Percentiles rank a stretch among this genome's conserved stretches.
Conservation (phyloP, 208 protist species). For the Wallacemonas sp. region DNA sequence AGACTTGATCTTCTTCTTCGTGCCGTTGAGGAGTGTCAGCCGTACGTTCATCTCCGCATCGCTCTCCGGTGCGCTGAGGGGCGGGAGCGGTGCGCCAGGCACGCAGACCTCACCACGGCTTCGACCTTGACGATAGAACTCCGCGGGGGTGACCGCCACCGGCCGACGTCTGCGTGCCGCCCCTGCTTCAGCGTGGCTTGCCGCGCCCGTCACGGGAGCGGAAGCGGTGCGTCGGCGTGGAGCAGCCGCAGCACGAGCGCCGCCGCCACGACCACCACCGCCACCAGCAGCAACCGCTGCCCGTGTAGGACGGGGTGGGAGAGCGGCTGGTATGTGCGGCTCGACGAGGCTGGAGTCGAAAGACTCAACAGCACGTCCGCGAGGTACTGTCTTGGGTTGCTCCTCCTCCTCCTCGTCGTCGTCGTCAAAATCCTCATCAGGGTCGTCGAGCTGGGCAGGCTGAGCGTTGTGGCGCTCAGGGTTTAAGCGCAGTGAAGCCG, state of each 20-base stretch:
- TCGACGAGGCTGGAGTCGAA: background rate
- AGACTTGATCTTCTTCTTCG: slow-evolving; percentile 2
- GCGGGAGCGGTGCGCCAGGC: background rate
- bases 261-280: background rate
- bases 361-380: background rate
- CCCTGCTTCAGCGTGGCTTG: background rate
- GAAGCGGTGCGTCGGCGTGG: background rate
- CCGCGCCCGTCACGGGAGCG: background rate
- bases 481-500: background rate
- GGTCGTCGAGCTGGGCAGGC: background rate
- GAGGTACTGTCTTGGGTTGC: background rate
- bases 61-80: background rate
- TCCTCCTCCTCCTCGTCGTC: background rate
- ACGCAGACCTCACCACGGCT: background rate
- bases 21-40: background rate
- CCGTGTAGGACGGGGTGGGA: background rate
- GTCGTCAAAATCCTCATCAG: background rate
- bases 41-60: background rate
- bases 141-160: background rate
- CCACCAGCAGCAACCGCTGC: no score
- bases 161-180: background rate
- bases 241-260: no score
- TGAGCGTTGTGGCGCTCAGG: background rate
- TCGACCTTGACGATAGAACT: background rate
- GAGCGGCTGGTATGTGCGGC: background rate